phyloP scores from a whole-genome alignment of 2,329 filamentous ascomycete genomes.

The Sporothrix schenckii region DNA sequence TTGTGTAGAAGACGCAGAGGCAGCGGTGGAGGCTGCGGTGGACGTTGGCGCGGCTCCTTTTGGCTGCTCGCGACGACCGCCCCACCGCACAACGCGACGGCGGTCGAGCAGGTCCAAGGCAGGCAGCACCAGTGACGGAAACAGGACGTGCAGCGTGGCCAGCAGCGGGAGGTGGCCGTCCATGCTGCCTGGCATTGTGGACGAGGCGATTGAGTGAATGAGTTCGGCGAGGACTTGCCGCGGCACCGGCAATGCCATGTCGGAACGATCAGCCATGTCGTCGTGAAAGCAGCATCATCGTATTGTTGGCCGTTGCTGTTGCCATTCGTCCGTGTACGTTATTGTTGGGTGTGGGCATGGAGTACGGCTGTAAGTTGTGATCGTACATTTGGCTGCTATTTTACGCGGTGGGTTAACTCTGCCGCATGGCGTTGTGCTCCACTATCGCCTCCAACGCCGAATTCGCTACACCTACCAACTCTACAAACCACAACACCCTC shows the following conservation, averaged over 20 bases:
- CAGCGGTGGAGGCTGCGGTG: slow-evolving; percentile 32
- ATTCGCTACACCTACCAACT: background rate
- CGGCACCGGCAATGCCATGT: slow-evolving; percentile 44
- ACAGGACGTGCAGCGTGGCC: slow-evolving; percentile 82
- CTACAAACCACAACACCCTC: background rate
- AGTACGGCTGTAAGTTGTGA: background rate
- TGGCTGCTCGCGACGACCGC: slow-evolving; percentile 35
- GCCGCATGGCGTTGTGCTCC: background rate
- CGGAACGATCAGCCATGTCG: slow-evolving; percentile 20
- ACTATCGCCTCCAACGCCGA: background rate
- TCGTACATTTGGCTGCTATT: background rate
- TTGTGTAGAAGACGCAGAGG: background rate
- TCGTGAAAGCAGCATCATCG: background rate
- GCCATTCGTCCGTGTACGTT: background rate
- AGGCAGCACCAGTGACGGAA: slow-evolving; percentile 77
- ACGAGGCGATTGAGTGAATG: slow-evolving; percentile 47
- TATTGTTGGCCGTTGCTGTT: too few species aligned
- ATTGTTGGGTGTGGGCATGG: background rate
- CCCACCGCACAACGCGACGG: slow-evolving; percentile 64
- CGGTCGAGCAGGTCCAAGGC: slow-evolving; percentile 88
- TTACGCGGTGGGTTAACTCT: background rate
- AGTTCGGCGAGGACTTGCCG: slow-evolving; percentile 55
- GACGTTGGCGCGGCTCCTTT: too few species aligned
- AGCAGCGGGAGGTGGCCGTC: slow-evolving; percentile 58
- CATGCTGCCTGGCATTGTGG: background rate